These are phyloP conservation scores for Mortierella sp. DNA, from an alignment of 371 early-diverging fungal genomes.

Conservation along the genomic window DNA sequence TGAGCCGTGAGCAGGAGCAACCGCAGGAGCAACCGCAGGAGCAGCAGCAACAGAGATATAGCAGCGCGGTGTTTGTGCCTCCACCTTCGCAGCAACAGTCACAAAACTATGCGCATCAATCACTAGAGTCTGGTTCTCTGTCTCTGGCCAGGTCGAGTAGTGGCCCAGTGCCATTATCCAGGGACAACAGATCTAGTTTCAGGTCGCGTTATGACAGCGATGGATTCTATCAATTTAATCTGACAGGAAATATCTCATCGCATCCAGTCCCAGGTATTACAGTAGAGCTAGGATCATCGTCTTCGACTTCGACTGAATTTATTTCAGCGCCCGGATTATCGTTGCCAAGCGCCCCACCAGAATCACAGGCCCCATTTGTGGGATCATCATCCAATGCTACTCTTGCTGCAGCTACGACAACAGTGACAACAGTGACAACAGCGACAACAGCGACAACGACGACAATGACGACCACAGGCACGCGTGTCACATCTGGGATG, in stretches of 20 bases:
- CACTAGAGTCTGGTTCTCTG: too few relatives aligned
- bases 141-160: neutral
- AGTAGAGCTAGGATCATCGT: too few relatives aligned
- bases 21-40: slow-evolving; percentile 5
- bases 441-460: too few relatives aligned
- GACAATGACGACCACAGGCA: too few relatives aligned
- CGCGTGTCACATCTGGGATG: neutral
- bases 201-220: slow-evolving; percentile 25
- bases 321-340: neutral
- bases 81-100: slow-evolving; percentile 21
- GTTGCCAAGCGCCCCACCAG: too few relatives aligned
- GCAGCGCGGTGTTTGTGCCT: slow-evolving; percentile 12
- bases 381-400: too few relatives aligned
- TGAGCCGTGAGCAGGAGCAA: slow-evolving; percentile 9
- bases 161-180: slow-evolving; percentile 16
- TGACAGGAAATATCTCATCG: neutral
- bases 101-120: neutral
- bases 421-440: too few relatives aligned
- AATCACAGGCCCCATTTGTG: too few relatives aligned
- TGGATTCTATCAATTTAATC: slow-evolving; percentile 24
- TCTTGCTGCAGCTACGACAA: too few relatives aligned
- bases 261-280: neutral
- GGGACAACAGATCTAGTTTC: slow-evolving; percentile 21
- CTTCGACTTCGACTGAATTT: neutral
- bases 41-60: slow-evolving; percentile 11